Percentiles rank a stretch among this genome's conserved stretches.
Evolutionary conservation across 1,284 basidiomycete genomes (phyloP).

Genomic region (Hemileia vastatrix): DNA sequence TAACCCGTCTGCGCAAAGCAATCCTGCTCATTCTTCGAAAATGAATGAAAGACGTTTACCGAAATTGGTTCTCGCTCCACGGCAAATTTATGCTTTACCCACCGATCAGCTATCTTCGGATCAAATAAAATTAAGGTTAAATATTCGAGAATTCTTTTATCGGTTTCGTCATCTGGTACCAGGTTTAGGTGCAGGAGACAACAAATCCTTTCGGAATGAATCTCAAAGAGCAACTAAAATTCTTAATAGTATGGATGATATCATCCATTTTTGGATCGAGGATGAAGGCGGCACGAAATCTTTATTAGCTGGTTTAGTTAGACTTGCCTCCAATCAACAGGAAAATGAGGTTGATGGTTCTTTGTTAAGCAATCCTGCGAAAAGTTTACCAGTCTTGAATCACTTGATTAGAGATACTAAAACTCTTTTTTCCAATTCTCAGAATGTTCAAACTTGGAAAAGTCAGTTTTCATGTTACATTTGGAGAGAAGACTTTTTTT

Average conservation of each 20-base stretch:
- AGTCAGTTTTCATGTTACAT: too few species aligned
- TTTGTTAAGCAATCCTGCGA: too few species aligned
- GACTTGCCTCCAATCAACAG: too few species aligned
- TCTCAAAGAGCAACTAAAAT: constrained; percentile 16
- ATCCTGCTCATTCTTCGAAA: too few species aligned
- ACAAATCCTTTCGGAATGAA: constrained; percentile 4
- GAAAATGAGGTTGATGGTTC: too few species aligned
- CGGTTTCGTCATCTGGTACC: constrained; percentile 18
- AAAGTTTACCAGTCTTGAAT: too few species aligned
- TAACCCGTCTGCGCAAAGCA: too few species aligned
- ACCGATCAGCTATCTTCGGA: constrained; percentile 11
- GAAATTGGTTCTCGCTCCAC: constrained; percentile 8
- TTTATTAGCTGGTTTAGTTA: constrained; percentile 12
- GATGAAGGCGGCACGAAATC: constrained; percentile 23
- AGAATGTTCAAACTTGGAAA: too few species aligned
- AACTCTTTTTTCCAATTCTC: too few species aligned
- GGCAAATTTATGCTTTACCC: background rate
- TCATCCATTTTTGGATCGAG: constrained; percentile 24
- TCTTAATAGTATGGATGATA: constrained; percentile 22
- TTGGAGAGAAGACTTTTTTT: too few species aligned
- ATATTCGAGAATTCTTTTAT: constrained; percentile 21
- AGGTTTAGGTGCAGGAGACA: constrained; percentile 14
- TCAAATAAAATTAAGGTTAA: constrained; percentile 10
- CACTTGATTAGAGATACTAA: too few species aligned
- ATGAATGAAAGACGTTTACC: constrained; percentile 14